phyloP scores from a whole-genome alignment of 192 early-diverging fungal genomes.

The Coemansia sp. region DNA sequence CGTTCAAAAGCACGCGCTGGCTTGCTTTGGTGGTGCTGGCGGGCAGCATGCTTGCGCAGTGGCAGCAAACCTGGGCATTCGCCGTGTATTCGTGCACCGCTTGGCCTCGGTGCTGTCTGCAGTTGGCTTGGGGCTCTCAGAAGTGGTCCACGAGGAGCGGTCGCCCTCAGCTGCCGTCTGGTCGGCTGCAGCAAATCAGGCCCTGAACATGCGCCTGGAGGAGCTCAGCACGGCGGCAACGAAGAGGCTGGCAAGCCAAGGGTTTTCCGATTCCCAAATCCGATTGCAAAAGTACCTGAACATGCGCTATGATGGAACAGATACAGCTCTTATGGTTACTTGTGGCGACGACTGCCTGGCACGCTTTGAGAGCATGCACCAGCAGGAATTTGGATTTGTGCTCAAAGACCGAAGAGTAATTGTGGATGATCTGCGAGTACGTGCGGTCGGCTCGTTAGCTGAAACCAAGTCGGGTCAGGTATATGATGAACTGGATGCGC shows the following conservation, averaged over 20 bases:
- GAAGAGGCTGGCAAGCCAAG: slow-evolving; percentile 62
- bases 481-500: slow-evolving; percentile 52
- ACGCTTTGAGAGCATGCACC: slow-evolving; percentile 73
- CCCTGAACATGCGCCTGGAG: slow-evolving; percentile 56
- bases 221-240: slow-evolving; percentile 51
- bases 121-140: slow-evolving; percentile 83
- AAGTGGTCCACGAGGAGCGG: slow-evolving; percentile 90
- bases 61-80: slow-evolving; percentile 81
- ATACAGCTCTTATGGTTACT: slow-evolving; percentile 86
- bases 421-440: slow-evolving; percentile 90
- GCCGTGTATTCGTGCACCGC: slow-evolving; percentile 79
- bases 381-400: slow-evolving; percentile 95
- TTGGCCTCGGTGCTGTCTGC: slow-evolving; percentile 93
- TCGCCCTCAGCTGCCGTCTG: slow-evolving; percentile 67
- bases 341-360: slow-evolving; percentile 54
- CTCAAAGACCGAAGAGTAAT: slow-evolving; percentile 76
- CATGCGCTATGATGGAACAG: slow-evolving; percentile 90
- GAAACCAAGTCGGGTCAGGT: slow-evolving; percentile 30
- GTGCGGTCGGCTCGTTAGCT: slow-evolving; percentile 65
- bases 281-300: slow-evolving; percentile 72
- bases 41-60: slow-evolving; percentile 97
- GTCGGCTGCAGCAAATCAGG: slow-evolving; percentile 30
- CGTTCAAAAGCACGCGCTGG: slow-evolving; percentile 75
- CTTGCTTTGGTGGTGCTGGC: slow-evolving; percentile 94
- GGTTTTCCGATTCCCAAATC: slow-evolving; percentile 61